Conservation (phyloP, 2,329 filamentous ascomycete species). For the Aspergillus candidus region DNA sequence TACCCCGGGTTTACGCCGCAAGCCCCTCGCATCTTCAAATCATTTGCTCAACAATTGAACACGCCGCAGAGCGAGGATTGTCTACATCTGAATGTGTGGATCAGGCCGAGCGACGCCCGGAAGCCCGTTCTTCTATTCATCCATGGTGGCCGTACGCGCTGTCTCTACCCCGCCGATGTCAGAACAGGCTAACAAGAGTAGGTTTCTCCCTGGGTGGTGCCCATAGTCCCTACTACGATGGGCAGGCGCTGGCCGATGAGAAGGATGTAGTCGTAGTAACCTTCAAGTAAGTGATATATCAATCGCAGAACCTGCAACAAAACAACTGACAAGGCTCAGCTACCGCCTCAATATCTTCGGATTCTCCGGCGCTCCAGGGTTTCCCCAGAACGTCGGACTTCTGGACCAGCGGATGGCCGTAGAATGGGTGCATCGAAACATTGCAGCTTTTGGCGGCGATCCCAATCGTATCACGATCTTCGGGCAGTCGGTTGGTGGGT, state of each 20-base stretch:
- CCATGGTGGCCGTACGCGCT: conserved; percentile 35
- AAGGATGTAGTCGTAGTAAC: conserved; percentile 39
- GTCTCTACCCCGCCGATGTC: neutral
- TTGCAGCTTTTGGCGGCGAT: conserved; percentile 48
- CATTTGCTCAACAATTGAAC: conserved; percentile 14
- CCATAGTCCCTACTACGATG: conserved; percentile 33
- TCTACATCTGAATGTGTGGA: conserved; percentile 33
- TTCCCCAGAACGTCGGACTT: conserved; percentile 43
- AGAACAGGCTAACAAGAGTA: conserved; percentile 7
- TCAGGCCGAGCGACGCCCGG: conserved; percentile 11
- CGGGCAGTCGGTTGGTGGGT: conserved; percentile 42
- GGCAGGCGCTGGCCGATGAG: conserved; percentile 29
- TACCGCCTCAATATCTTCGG: conserved; percentile 41
- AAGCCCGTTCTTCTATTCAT: conserved; percentile 39
- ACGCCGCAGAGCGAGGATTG: conserved; percentile 32
- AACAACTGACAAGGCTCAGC: conserved; percentile 7
- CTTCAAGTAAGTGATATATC: conserved; percentile 26
- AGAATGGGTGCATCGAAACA: conserved; percentile 49
- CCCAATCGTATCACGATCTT: conserved; percentile 41
- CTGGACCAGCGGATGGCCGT: conserved; percentile 49
- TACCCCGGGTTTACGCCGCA: conserved; percentile 20
- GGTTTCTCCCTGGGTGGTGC: conserved; percentile 33
- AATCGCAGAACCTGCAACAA: neutral
- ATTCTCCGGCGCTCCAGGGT: conserved; percentile 31
- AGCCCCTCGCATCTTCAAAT: conserved; percentile 13